Base-by-base conservation (phyloP, 768 basidiomycete genomes). In the Russula sp. region DNA sequence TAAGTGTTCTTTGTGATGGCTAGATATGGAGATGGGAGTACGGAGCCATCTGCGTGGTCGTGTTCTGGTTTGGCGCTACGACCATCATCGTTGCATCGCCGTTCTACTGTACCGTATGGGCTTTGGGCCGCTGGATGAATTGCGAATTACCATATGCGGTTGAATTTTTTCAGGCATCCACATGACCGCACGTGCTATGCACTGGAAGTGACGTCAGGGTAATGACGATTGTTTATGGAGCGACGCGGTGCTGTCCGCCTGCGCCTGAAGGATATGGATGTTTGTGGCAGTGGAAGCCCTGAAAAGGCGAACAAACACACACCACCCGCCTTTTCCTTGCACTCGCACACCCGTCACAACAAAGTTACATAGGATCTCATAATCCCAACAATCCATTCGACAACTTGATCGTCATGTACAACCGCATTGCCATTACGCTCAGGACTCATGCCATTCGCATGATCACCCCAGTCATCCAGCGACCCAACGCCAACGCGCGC, bases 171-270 rank as follows among this genome's bases (percentile, higher is more conserved):
- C 25, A 29, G 2, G 25, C 25, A 29, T 77, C 25, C 50, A 80
- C 77, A 35, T 67, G 72, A 54, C 78, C 77, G 1, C 49, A 80
- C 49, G 34, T 35, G 50, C 18, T 11, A 38, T 2, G 25, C 3
- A 3, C 25, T 29, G 2, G 5, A n/a, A 64, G 61, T 80, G 79
- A 16, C 75, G 57, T 7, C 72, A 58, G 0, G 83, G 83, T 74
- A 85, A 78, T 84, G 84, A 86, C 1, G 75, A 76, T 0, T 0
- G 78, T 29, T 80, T 75, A 81, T 79, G 18, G 49, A 35, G 35
- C 35, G 47, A 32, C 20, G 20, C 29, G 45, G 22, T 46, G 36
- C 36, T 25, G 6, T n/a, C n/a, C n/a, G n/a, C n/a, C n/a, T n/a
- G n/a, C n/a, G n/a, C 25, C 25, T 29, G 25, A 29, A 29, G 8